phyloP scores from a whole-genome alignment of 2,329 filamentous ascomycete genomes.

The Colletotrichum melonis region DNA sequence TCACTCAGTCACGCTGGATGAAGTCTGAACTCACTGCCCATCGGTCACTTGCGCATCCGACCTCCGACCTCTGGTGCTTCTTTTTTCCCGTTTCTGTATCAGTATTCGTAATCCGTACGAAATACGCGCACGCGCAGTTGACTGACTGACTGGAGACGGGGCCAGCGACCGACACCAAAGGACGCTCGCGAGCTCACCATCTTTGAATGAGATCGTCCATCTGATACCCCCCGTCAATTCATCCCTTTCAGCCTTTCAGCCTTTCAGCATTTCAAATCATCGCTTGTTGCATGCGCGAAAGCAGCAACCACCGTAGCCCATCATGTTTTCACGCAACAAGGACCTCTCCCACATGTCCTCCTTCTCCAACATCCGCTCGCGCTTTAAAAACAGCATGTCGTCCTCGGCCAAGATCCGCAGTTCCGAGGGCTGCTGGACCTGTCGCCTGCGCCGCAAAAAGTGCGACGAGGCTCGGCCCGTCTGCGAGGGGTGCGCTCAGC shows the following conservation, averaged over 20 bases:
- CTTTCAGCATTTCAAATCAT: not conserved
- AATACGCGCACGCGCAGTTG: not conserved
- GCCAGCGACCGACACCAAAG: not conserved
- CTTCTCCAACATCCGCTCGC: conserved; percentile 23
- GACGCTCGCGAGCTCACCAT: not conserved
- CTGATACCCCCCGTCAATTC: not conserved
- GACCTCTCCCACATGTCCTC: conserved; percentile 9
- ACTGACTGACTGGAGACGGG: not conserved
- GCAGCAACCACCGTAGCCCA: not conserved
- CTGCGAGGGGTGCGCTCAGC: conserved; percentile 61
- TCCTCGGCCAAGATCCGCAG: conserved; percentile 48
- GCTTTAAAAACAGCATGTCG: conserved; percentile 29
- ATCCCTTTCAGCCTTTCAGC: not conserved
- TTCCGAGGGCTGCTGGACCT: conserved; percentile 69
- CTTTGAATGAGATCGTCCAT: conserved; percentile 5
- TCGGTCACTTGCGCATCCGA: not conserved
- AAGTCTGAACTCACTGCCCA: not conserved
- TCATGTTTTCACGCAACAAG: conserved; percentile 31
- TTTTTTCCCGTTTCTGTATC: not conserved
- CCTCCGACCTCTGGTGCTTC: not conserved
- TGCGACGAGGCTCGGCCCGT: conserved; percentile 66
- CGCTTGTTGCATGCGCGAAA: not conserved
- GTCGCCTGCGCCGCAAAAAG: conserved; percentile 70
- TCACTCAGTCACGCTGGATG: not conserved
- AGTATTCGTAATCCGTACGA: not conserved